These are phyloP conservation scores for Fusarium nurragi DNA, from an alignment of 2,329 filamentous ascomycete species.

Conservation along the genomic window DNA sequence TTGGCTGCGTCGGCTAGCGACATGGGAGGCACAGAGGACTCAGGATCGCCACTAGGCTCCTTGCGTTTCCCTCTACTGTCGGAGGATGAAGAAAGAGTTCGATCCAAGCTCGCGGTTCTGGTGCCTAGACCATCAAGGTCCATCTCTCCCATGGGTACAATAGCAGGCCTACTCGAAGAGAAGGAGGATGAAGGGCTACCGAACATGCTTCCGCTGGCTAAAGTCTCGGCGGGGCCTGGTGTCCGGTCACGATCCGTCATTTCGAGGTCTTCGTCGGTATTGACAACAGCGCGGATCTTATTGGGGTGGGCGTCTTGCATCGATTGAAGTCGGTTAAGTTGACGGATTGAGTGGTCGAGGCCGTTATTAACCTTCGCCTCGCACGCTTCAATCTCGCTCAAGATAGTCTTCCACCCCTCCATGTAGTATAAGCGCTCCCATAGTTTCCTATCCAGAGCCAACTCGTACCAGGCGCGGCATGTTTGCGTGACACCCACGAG, in stretches of 20 bases:
- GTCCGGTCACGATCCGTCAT: conserved; percentile 55
- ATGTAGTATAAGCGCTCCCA: conserved; percentile 86
- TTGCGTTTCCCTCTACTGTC: conserved; percentile 51
- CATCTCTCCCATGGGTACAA: conserved; percentile 44
- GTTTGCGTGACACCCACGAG: conserved; percentile 81
- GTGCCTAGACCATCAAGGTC: conserved; percentile 43
- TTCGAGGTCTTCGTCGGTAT: conserved; percentile 60
- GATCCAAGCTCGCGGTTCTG: conserved; percentile 47
- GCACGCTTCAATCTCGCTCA: conserved; percentile 70
- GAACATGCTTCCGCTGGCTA: conserved; percentile 47
- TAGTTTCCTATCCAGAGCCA: conserved; percentile 83
- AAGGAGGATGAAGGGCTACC: conserved; percentile 49
- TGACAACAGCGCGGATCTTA: conserved; percentile 65
- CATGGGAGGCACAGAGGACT: conserved; percentile 47
- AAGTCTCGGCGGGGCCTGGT: conserved; percentile 38
- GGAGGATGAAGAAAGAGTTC: conserved; percentile 42
- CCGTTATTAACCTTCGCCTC: conserved; percentile 68
- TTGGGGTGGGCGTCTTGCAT: conserved; percentile 60
- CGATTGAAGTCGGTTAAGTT: conserved; percentile 56
- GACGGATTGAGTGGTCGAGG: conserved; percentile 50
- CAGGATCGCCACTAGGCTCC: conserved; percentile 48
- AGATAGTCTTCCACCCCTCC: conserved; percentile 85
- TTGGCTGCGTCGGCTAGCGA: conserved; percentile 44
- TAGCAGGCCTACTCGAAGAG: conserved; percentile 41
- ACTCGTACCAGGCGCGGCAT: conserved; percentile 82